phyloP scores from a whole-genome alignment of 1,284 basidiomycete species.

The Papiliotrema laurentii region DNA sequence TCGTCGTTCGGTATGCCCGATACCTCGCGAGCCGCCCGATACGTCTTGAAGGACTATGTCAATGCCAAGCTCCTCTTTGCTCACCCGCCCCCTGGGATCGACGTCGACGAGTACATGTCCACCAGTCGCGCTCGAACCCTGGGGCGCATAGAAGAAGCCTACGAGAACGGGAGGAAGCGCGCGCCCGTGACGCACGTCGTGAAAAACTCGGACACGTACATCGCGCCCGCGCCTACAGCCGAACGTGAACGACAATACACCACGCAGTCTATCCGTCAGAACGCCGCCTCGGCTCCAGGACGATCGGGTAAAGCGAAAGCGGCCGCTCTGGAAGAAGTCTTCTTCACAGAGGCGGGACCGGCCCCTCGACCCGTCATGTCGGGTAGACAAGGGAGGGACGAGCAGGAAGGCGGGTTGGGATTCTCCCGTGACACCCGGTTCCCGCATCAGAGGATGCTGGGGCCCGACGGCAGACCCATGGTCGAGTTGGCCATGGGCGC shows the following conservation, averaged over 20 bases:
- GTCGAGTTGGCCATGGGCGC: slow-evolving; percentile 47
- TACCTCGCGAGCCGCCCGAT: slow-evolving; percentile 87
- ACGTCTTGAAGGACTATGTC: slow-evolving; percentile 96
- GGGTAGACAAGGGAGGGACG: slow-evolving; percentile 45
- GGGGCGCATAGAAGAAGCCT: slow-evolving; percentile 51
- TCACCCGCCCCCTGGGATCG: slow-evolving; percentile 70
- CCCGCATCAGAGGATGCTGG: slow-evolving; percentile 74
- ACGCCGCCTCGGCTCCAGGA: slow-evolving; percentile 40
- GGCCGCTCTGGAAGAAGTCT: slow-evolving; percentile 70
- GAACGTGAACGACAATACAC: slow-evolving; percentile 32
- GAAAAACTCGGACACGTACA: slow-evolving; percentile 76
- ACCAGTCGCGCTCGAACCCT: slow-evolving; percentile 64
- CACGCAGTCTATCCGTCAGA: slow-evolving; percentile 26
- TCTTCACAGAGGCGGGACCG: slow-evolving; percentile 63
- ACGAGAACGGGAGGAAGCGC: slow-evolving; percentile 60
- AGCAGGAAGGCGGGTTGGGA: slow-evolving; percentile 54
- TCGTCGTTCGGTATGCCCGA: slow-evolving; percentile 97
- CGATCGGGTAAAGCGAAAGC: slow-evolving; percentile 53
- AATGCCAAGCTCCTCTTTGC: slow-evolving; percentile 89
- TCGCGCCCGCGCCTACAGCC: slow-evolving; percentile 47
- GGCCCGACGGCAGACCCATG: slow-evolving; percentile 66
- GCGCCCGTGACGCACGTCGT: slow-evolving; percentile 79
- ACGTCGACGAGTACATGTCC: slow-evolving; percentile 72
- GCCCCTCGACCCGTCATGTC: slow-evolving; percentile 62
- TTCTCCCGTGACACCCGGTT: slow-evolving; percentile 64